Percentiles rank a stretch among this genome's conserved stretches.
These are phyloP conservation scores for Camellia japonica DNA, from an alignment of 148 eudicot genomes.

Conservation along the genomic window DNA sequence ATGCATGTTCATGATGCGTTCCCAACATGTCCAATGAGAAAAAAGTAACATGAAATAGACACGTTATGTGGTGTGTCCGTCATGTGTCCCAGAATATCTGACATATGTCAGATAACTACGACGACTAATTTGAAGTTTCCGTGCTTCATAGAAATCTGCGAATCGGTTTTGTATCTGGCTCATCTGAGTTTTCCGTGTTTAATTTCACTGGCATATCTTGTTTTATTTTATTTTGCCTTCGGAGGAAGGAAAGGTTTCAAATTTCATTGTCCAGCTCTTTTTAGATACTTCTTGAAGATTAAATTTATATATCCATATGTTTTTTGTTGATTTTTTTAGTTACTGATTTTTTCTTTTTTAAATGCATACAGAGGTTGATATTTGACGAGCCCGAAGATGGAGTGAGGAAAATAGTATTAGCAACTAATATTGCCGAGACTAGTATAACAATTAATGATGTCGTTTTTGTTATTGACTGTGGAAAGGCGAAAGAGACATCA, in stretches of 20 bases:
- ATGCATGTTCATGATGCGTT: too few relatives aligned
- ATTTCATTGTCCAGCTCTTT: neutral
- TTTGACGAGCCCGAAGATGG: constrained; percentile 85
- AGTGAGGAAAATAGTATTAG: constrained; percentile 82
- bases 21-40: too few relatives aligned
- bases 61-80: too few relatives aligned
- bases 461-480: constrained; percentile 95
- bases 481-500: constrained; percentile 96
- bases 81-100: too few relatives aligned
- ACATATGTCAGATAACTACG: too few relatives aligned
- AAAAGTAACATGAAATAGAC: too few relatives aligned
- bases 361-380: constrained; percentile 64
- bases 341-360: neutral
- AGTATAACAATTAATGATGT: constrained; percentile 97
- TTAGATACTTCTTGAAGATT: neutral
- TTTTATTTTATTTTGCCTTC: neutral
- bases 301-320: neutral
- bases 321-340: neutral
- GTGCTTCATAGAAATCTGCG: neutral
- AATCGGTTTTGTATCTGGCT: neutral
- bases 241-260: neutral
- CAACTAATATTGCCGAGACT: constrained; percentile 98
- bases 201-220: neutral
- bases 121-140: too few relatives aligned
- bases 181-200: neutral